A percentile compares a stretch with the other conserved stretches of the same genome.
These are phyloP conservation scores for Xylaria castorea DNA, from an alignment of 495 filamentous ascomycete genomes.

Conservation along the genomic window DNA sequence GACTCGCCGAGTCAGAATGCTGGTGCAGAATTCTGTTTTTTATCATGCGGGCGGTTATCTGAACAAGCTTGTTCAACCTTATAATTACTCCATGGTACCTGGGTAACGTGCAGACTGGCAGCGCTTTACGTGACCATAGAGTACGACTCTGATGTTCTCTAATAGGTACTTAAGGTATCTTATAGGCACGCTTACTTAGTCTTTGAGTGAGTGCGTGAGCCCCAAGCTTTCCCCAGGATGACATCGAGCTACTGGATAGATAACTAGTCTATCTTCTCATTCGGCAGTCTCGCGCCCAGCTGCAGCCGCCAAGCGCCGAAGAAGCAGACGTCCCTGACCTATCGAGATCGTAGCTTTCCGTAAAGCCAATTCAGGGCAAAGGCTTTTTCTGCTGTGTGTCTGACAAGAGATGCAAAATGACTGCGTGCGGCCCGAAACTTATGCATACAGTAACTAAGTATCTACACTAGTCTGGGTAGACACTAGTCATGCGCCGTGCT, in stretches of 20 bases:
- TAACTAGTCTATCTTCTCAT: slow-evolving; percentile 3
- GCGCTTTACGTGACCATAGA: neutral
- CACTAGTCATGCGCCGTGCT: neutral
- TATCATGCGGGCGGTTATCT: neutral
- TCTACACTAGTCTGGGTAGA: neutral
- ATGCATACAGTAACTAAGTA: neutral
- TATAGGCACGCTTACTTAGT: neutral
- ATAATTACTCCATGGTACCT: neutral
- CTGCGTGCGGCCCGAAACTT: neutral
- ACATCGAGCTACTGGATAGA: neutral
- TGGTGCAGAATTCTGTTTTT: neutral
- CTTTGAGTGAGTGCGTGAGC: neutral
- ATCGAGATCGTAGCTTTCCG: neutral
- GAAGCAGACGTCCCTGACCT: neutral
- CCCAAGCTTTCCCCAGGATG: neutral
- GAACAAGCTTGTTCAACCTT: neutral
- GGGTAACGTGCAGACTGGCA: neutral
- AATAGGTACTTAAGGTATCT: neutral
- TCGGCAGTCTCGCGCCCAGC: neutral
- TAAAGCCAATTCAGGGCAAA: neutral
- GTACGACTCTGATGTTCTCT: neutral
- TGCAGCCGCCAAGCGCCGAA: slow-evolving; percentile 4
- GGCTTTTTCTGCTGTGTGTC: neutral
- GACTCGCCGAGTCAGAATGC: neutral
- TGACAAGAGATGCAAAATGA: neutral